Base-by-base conservation (phyloP, 441 rosid genomes). In the Arabidopsis hybrid region DNA sequence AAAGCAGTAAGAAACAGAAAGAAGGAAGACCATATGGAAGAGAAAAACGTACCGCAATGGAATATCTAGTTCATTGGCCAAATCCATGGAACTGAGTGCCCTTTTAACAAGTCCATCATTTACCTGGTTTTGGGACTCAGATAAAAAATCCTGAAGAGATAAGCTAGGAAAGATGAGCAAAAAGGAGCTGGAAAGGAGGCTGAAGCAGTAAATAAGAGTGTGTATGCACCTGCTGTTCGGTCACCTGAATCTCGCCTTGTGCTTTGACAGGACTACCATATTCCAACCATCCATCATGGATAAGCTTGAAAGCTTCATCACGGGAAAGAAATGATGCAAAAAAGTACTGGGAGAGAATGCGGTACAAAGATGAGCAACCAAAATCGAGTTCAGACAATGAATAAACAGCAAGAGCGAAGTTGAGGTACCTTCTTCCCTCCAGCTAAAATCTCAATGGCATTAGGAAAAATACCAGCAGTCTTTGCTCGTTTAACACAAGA, bases 311-410 rank as follows among this genome's bases (percentile, higher is more conserved):
- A 42, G 99, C 99, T 84, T 95, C 99, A 82, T 95, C 97, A 40
- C 97, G 99, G 45, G 97, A 92, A 7, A 95, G 87, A 76, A 95
- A 95, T 49, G 99, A 95, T 43, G 97, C 97, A 83, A 95, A 95
- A 84, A 95, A 95, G 86, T 84, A 83, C 99, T 95, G 69, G 26
- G 40, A 73, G 16, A 77, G 72, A 74, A 56, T 29, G 47, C 21
- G 56, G 13, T 31, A 29, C 5, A 17, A 42, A 57, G 42, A 26
- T 53, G 10, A 56, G 65, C 34, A 65, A 58, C 5, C 11, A 60
- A 59, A 46, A 66, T 1, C 0, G 45, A 60, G 49, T 52, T 3
- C 47, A 76, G 31, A 75, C 0, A 7, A 49, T 34, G 32, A 52
- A 38, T 46, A 5, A 42, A 12, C 6, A 63, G 51, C 13, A 14